These are phyloP conservation scores for Phytophthora chlamydospora DNA, from an alignment of 352 stramenopile genomes.

Conservation along the genomic window DNA sequence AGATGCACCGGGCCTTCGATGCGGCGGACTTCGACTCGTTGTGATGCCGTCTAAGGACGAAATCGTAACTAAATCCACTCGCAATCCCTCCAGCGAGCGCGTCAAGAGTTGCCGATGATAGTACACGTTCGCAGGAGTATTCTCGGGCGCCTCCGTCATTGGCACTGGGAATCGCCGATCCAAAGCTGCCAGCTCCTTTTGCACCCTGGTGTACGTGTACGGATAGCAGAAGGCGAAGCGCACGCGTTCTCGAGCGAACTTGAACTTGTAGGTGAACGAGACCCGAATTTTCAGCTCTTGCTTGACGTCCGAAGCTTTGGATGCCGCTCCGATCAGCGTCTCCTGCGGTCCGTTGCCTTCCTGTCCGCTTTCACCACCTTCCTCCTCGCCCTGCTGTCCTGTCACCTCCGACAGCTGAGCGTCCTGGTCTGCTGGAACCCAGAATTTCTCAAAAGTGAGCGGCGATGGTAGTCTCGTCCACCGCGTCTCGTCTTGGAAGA, in stretches of 20 bases:
- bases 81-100: slow-evolving; percentile 64
- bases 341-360: slow-evolving; percentile 32
- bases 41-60: slow-evolving; percentile 66
- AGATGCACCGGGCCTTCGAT: slow-evolving; percentile 16
- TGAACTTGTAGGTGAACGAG: slow-evolving; percentile 68
- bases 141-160: neutral
- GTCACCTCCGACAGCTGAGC: neutral
- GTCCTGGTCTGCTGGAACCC: slow-evolving; percentile 1
- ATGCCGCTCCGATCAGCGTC: neutral
- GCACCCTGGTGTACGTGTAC: slow-evolving; percentile 80
- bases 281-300: slow-evolving; percentile 58
- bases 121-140: slow-evolving; percentile 57
- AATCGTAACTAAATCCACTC: slow-evolving; percentile 86
- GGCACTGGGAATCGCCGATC: slow-evolving; percentile 36
- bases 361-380: slow-evolving; percentile 18
- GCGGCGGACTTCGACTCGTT: slow-evolving; percentile 3
- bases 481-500: slow-evolving; percentile 43
- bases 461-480: slow-evolving; percentile 48
- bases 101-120: slow-evolving; percentile 83
- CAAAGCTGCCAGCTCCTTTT: slow-evolving; percentile 51
- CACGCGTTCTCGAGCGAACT: slow-evolving; percentile 57
- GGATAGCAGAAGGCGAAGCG: slow-evolving; percentile 85
- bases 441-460: slow-evolving; percentile 49
- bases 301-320: slow-evolving; percentile 4
- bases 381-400: neutral